Conservation (phyloP, 306 rosid genomes). For the Begonia peltatifolia region DNA sequence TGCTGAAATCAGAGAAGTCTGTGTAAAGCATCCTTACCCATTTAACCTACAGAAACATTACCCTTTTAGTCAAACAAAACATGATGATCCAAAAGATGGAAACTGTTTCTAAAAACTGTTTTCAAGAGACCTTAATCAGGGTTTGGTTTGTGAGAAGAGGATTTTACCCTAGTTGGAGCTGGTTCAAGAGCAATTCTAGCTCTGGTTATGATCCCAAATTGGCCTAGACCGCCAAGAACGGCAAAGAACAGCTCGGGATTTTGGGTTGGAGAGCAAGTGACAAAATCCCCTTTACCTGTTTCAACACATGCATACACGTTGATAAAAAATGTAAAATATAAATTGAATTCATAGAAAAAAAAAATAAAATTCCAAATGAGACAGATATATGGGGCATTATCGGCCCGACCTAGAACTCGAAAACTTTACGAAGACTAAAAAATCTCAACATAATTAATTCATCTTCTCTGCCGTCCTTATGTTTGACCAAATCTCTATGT, state of each 20-base stretch:
- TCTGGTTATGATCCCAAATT: slow-evolving; percentile 76
- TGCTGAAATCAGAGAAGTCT: slow-evolving; percentile 35
- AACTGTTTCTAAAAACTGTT: too few relatives aligned
- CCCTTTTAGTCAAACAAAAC: not conserved
- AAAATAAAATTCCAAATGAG: too few relatives aligned
- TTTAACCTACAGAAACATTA: slow-evolving; percentile 34
- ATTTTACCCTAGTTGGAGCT: slow-evolving; percentile 46
- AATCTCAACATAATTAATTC: too few relatives aligned
- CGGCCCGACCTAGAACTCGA: too few relatives aligned
- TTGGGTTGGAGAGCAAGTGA: slow-evolving; percentile 44
- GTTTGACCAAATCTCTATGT: not conserved
- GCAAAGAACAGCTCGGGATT: slow-evolving; percentile 46
- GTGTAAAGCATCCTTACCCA: slow-evolving; percentile 56
- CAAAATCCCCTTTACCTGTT: slow-evolving; percentile 51
- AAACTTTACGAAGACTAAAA: too few relatives aligned
- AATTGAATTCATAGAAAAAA: too few relatives aligned
- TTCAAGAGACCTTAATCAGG: too few relatives aligned
- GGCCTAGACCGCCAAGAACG: slow-evolving; percentile 86
- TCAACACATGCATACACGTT: too few relatives aligned
- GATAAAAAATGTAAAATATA: too few relatives aligned
- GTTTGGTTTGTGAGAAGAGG: too few relatives aligned
- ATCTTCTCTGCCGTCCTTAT: too few relatives aligned
- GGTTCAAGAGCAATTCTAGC: slow-evolving; percentile 65
- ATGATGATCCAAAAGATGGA: not conserved
- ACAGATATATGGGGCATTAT: too few relatives aligned